Evolutionary conservation across 768 basidiomycete genomes (phyloP), one percentile per base, ranked within the genome.

Genomic region (Termitomyces heimii): DNA sequence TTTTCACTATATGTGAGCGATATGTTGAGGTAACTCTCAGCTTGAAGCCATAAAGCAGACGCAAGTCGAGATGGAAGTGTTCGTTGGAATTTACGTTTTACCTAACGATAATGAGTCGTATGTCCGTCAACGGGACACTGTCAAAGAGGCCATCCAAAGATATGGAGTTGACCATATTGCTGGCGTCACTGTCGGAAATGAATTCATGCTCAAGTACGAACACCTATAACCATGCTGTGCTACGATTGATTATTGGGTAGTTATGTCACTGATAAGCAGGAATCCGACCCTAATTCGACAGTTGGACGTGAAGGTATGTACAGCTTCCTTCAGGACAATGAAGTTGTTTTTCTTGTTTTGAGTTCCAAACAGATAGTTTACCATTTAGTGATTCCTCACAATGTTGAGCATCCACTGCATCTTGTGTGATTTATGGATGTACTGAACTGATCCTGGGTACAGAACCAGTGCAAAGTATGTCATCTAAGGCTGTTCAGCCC

Each of bases 151-250:
- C 3, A 72, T 98, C 56, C 70, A 85, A 67, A 85, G 81, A 3
- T 98, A 88, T 68, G 94, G 95, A 40, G 77, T 81, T 1, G 82
- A 83, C 57, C 72, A 94, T 64, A 80, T 98, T 59, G 75, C 73
- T 0, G 96, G 96, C 16, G 65, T 97, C 29, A 94, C 88, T 10
- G 94, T 97, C 44, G 94, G 96, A 20, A 96, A 97, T 67, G 94
- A 96, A 71, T 92, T 83, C 67, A 90, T 93, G 70, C 81, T 94
- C 60, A 83, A 93, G 84, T 87, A 57, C 40, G 56, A 32, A 18
- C 12, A 4, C 43, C 16, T n/a, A 43, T 20, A 45, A 10, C 14
- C 40, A 2, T 29, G 26, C 39, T 39, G 18, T 39, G 28, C 28
- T 32, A 46, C 16, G 14, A 22, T 10, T 26, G n/a, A 51, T 39